These are phyloP conservation scores for Botrytis pseudocinerea DNA, from an alignment of 2,329 filamentous ascomycete species.

Conservation along the genomic window DNA sequence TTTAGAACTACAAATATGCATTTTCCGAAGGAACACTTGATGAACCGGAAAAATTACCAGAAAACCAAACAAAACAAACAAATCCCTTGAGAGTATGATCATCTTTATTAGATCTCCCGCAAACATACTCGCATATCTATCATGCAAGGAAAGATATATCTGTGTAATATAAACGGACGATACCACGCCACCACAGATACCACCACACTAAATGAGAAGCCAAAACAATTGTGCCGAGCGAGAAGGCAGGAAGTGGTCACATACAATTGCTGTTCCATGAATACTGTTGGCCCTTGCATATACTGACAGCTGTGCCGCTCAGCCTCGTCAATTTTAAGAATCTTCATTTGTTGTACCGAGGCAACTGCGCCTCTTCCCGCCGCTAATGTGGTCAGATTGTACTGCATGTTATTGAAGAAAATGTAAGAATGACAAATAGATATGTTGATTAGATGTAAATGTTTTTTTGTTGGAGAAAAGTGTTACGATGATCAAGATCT, in stretches of 20 bases:
- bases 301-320: conserved; percentile 20
- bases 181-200: conserved; percentile 5
- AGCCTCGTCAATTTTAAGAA: conserved; percentile 12
- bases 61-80: neutral
- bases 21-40: neutral
- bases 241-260: conserved; percentile 15
- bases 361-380: conserved; percentile 23
- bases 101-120: neutral
- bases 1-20: conserved; percentile 10
- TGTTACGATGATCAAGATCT: neutral
- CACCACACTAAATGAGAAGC: conserved; percentile 19
- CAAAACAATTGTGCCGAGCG: conserved; percentile 7
- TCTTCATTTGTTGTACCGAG: conserved; percentile 17
- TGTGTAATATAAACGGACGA: neutral
- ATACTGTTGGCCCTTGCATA: conserved; percentile 21
- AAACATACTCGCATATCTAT: neutral
- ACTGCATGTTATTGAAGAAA: conserved; percentile 1
- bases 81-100: neutral
- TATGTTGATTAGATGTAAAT: neutral
- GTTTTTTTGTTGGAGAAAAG: neutral
- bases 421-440: conserved; percentile 12
- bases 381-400: conserved; percentile 17
- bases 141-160: conserved; percentile 6
- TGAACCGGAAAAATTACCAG: neutral
- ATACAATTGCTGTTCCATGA: neutral